Evolutionary conservation across 495 filamentous ascomycete species (phyloP), one percentile per base, ranked within the genome.

Genomic region (Penicillium coprophilum): DNA sequence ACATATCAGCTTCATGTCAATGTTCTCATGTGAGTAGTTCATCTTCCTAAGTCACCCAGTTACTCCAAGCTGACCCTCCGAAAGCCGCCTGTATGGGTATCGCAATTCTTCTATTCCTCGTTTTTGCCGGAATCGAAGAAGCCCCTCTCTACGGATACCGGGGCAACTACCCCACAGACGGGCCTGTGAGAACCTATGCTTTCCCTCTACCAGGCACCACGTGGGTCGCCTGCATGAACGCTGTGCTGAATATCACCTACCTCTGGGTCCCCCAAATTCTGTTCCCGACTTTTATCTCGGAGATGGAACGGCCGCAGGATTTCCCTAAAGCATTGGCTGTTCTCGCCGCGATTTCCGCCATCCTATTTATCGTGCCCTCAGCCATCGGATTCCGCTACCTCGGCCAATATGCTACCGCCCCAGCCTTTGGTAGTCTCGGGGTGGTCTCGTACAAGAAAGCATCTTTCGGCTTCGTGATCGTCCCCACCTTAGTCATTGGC

Each of bases 261-360:
- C 67, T 77, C 61, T 78, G 74, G 74, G 73, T 79, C 7, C 73
- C 75, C 0, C 75, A 77, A 53, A 76, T 84, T 59, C 75, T 82
- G 62, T 84, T 85, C 62, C 81, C 81, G 23, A 77, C 76, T 34
- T 73, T 85, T 54, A 81, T 85, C 53, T 73, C 81, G 3, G 82
- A 85, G 61, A 84, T 85, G 82, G 73, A 79, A 55, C 64, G 65
- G 21, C 82, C 82, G 1, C 75, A 82, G 43, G 78, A 84, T 52
- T 81, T 80, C 46, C 80, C 81, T 59, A 82, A 83, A 50, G 71
- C 82, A 1, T 67, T 78, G 17, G 77, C 76, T 45, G 67, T 83
- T 47, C 66, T 81, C 23, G 55, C 74, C 57, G 62, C 53, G 0
- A 76, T 83, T 56, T 80, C 80, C 6, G 74, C 71, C 30, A 72